Evolutionary conservation across 768 basidiomycete genomes (phyloP).

Genomic region (Gautieria morchelliformis): DNA sequence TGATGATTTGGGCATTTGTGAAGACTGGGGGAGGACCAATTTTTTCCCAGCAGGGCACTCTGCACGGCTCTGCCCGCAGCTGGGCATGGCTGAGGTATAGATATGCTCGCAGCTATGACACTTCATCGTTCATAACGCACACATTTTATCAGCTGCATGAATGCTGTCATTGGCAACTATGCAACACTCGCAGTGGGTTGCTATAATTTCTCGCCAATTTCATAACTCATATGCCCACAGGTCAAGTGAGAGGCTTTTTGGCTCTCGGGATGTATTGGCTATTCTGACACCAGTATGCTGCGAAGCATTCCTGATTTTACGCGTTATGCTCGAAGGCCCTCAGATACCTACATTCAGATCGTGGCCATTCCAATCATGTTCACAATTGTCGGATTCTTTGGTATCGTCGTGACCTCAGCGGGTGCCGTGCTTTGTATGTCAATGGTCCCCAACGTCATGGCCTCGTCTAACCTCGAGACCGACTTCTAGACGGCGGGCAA

Average conservation of each 20-base stretch:
- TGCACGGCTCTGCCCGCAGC: slow-evolving; percentile 44
- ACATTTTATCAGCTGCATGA: not conserved
- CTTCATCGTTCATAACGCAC: no score
- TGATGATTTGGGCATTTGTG: slow-evolving; percentile 73
- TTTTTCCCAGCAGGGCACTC: slow-evolving; percentile 37
- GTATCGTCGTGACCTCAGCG: slow-evolving; percentile 73
- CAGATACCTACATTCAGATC: slow-evolving; percentile 20
- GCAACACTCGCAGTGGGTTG: slow-evolving; percentile 49
- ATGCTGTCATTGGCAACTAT: slow-evolving; percentile 36
- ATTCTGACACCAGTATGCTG: not conserved
- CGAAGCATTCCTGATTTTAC: slow-evolving; percentile 72
- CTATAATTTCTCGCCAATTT: not conserved
- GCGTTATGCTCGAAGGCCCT: slow-evolving; percentile 8
- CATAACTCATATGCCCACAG: not conserved
- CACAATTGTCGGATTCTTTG: slow-evolving; percentile 67
- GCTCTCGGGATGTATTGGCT: slow-evolving; percentile 4
- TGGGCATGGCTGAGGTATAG: slow-evolving; percentile 61
- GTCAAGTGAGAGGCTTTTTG: not conserved
- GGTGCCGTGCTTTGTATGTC: slow-evolving; percentile 47
- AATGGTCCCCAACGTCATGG: not conserved
- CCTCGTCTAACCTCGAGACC: not conserved
- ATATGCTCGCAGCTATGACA: no score
- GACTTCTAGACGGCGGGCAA: slow-evolving; percentile 32
- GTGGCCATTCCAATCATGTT: slow-evolving; percentile 70
- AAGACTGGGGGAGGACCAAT: slow-evolving; percentile 53